Base-by-base conservation (phyloP, 768 basidiomycete species). In the Daedaleopsis nitida region DNA sequence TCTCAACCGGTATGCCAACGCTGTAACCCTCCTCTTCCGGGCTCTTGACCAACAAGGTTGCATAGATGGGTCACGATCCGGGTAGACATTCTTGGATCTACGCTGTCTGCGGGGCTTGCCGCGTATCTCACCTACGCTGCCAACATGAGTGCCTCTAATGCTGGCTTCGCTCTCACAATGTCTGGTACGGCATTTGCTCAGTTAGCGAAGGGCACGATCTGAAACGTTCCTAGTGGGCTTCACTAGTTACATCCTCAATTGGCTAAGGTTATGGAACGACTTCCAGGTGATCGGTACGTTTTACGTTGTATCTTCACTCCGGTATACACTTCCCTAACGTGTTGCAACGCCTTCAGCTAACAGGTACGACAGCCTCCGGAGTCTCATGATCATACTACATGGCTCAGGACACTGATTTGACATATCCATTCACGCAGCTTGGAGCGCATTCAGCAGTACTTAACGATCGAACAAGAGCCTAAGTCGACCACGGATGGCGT, bases 391-490 rank as follows among this genome's bases (percentile, higher is more conserved):
- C 55, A 44, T 52, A 8, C 13, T 19, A 21, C 4, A n/a, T 17
- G 27, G 7, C 27, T 3, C 27, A 7, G 27, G 27, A 32, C 27
- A 32, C 27, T 32, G 3, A 16, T 16, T 8, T 9, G 39, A 21
- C 44, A 14, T 27, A 42, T 55, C 17, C 9, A 39, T 32, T 21
- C n/a, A n/a, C 39, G 61, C 55, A 80, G 82, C 59, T 58, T 81
- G 50, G 79, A 85, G 67, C 78, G 85, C 48, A 77, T 87, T 44
- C 75, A 81, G 49, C 81, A 81, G 49, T 87, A 86, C 66, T 69
- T 86, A 38, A 71, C 76, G n/a, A 83, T 85, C 45, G 84, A 85
- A 53, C 82, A 83, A 59, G 86, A 87, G 67, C 77, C 78, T 0
- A 73, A 75, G 55, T 63, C 78, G 0, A 75, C 75, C 0, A 63